Percentiles rank a stretch among this genome's conserved stretches.
These are phyloP conservation scores for Nectriaceae sp. DNA, from an alignment of 2,329 filamentous ascomycete genomes.

Conservation along the genomic window DNA sequence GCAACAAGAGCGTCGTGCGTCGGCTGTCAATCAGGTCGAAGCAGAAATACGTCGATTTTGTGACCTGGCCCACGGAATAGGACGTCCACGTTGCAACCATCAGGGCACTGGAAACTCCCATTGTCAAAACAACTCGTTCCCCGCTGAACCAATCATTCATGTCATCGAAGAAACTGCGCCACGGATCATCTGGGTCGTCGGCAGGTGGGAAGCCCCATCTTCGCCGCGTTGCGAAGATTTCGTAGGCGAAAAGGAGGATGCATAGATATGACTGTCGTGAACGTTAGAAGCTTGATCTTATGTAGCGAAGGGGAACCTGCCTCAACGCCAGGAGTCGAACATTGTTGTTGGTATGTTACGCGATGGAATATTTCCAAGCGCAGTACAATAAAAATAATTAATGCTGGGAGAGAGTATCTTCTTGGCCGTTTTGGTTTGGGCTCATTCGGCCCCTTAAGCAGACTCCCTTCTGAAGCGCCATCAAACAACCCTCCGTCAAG, in stretches of 20 bases:
- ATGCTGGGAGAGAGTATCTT: conserved; percentile 45
- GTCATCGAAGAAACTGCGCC: conserved; percentile 50
- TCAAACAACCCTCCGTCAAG: conserved; percentile 22
- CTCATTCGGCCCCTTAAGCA: conserved; percentile 36
- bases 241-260: conserved; percentile 45
- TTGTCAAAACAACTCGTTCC: conserved; percentile 39
- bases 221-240: conserved; percentile 41
- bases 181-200: conserved; percentile 48
- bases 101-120: conserved; percentile 37
- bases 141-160: conserved; percentile 48
- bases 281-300: conserved; percentile 8
- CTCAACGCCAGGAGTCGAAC: conserved; percentile 51
- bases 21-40: conserved; percentile 44
- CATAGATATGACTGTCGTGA: conserved; percentile 48
- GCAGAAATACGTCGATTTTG: conserved; percentile 54
- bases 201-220: conserved; percentile 32
- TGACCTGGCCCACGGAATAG: conserved; percentile 38
- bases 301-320: conserved; percentile 25
- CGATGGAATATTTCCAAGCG: conserved; percentile 51
- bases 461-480: conserved; percentile 25
- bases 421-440: conserved; percentile 48
- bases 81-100: conserved; percentile 47
- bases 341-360: conserved; percentile 51
- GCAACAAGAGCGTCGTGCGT: conserved; percentile 40
- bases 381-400: conserved; percentile 47